These are phyloP conservation scores for Scopulariopsis brevicaulis DNA, from an alignment of 2,329 filamentous ascomycete species.

Conservation along the genomic window DNA sequence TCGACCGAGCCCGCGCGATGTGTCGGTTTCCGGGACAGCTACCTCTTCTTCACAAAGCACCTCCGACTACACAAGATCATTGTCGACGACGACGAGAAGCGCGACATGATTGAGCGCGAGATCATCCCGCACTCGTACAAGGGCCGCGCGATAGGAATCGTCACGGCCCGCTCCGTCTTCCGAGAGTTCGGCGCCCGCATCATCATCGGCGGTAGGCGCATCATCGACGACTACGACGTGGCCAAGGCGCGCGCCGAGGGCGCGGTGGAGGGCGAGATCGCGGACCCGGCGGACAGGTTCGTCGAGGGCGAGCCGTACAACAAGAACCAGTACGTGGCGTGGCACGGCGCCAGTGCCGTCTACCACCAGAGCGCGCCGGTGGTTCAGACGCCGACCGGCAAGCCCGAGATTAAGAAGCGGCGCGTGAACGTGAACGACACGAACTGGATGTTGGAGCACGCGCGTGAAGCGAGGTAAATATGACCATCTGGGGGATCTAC, in stretches of 20 bases:
- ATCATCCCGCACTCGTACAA: conserved; percentile 99
- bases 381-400: conserved; percentile 64
- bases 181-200: conserved; percentile 93
- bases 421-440: conserved; percentile 81
- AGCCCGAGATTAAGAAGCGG: conserved; percentile 71
- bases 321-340: conserved; percentile 97
- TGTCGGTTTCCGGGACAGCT: conserved; percentile 94
- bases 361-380: conserved; percentile 77
- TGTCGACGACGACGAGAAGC: conserved; percentile 93
- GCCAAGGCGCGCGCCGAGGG: conserved; percentile 64
- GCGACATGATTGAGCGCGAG: conserved; percentile 87
- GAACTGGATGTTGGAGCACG: conserved; percentile 97
- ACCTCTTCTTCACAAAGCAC: conserved; percentile 98
- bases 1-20: conserved; percentile 95
- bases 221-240: conserved; percentile 85
- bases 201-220: conserved; percentile 76
- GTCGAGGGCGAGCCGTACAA: conserved; percentile 82
- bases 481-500: background rate
- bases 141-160: conserved; percentile 90
- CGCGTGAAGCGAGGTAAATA: conserved; percentile 73
- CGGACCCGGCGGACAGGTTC: conserved; percentile 77
- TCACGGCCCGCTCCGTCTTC: conserved; percentile 93
- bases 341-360: conserved; percentile 92
- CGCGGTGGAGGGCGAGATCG: conserved; percentile 76
- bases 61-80: conserved; percentile 96